Evolutionary conservation across 2,329 filamentous ascomycete species (phyloP).

Genomic region (Claviceps pazoutovae): DNA sequence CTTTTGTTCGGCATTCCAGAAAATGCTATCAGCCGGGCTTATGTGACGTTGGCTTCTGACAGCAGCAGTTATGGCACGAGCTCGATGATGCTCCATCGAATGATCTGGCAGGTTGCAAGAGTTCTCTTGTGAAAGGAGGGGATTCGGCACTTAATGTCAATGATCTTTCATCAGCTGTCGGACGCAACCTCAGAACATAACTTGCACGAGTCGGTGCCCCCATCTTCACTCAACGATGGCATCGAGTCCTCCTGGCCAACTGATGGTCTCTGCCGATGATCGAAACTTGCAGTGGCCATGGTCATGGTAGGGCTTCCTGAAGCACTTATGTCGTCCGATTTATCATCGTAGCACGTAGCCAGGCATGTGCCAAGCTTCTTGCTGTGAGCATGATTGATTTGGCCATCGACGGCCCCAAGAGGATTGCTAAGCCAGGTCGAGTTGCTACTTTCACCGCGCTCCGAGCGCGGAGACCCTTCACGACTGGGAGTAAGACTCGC

Average conservation of each 20-base stretch:
- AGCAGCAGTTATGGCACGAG: slow-evolving; percentile 6
- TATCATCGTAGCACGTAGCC: slow-evolving; percentile 31
- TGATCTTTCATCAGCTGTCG: neutral
- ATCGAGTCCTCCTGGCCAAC: neutral
- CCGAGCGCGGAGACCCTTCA: slow-evolving; percentile 36
- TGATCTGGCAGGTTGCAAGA: neutral
- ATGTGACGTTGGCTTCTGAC: slow-evolving; percentile 34
- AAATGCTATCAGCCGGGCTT: slow-evolving; percentile 12
- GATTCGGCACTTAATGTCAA: neutral
- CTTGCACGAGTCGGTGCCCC: neutral
- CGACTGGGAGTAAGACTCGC: slow-evolving; percentile 48
- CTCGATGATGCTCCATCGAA: slow-evolving; percentile 6
- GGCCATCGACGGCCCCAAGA: slow-evolving; percentile 1
- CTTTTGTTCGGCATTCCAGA: too few relatives aligned
- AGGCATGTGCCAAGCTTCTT: slow-evolving; percentile 38
- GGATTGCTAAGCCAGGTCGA: slow-evolving; percentile 5
- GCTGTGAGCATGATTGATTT: slow-evolving; percentile 16
- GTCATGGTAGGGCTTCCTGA: slow-evolving; percentile 38
- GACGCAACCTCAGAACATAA: too few relatives aligned
- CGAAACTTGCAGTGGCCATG: slow-evolving; percentile 20
- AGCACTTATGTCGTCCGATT: slow-evolving; percentile 32
- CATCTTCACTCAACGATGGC: neutral
- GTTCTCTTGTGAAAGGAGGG: neutral
- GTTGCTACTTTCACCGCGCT: slow-evolving; percentile 29
- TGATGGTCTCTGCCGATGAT: neutral